Evolutionary conservation across 768 basidiomycete species (phyloP).

Genomic region (Lyophyllum atratum): DNA sequence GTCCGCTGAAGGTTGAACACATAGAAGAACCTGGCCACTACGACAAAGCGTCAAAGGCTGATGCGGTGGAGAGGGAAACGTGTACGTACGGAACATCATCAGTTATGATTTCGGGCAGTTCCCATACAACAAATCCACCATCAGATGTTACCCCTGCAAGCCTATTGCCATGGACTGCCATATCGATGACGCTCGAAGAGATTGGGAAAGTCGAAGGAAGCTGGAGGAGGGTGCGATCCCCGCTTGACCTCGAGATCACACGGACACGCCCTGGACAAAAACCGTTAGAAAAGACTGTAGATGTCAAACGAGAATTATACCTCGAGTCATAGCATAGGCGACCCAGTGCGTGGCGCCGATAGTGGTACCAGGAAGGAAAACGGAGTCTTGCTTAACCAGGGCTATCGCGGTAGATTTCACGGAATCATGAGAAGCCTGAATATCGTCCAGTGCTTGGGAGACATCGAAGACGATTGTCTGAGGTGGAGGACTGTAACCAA

Average conservation of each 20-base stretch:
- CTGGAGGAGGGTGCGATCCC: conserved; percentile 84
- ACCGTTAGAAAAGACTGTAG: conserved; percentile 5
- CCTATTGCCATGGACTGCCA: conserved; percentile 83
- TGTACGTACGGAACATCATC: conserved; percentile 81
- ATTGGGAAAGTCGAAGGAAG: conserved; percentile 63
- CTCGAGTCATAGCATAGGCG: conserved; percentile 90
- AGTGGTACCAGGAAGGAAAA: conserved; percentile 83
- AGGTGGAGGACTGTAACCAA: conserved; percentile 50
- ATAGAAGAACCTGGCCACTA: conserved; percentile 70
- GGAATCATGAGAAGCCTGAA: conserved; percentile 72
- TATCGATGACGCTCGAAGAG: conserved; percentile 72
- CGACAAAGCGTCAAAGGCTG: conserved; percentile 10
- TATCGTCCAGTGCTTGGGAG: conserved; percentile 67
- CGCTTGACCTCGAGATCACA: conserved; percentile 86
- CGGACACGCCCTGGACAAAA: conserved; percentile 66
- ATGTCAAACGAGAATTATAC: conserved; percentile 30
- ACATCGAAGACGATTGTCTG: conserved; percentile 80
- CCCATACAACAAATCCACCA: conserved; percentile 89
- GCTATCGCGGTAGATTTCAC: conserved; percentile 92
- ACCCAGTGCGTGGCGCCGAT: conserved; percentile 93
- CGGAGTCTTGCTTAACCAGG: conserved; percentile 81
- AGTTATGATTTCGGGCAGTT: conserved; percentile 78
- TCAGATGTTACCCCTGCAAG: conserved; percentile 87
- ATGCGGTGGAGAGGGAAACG: not conserved
- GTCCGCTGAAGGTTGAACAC: conserved; percentile 60